Evolutionary conservation across 129 eudicot genomes (phyloP), one percentile per base, ranked within the genome.

Genomic region (Flaveria trinervia): DNA sequence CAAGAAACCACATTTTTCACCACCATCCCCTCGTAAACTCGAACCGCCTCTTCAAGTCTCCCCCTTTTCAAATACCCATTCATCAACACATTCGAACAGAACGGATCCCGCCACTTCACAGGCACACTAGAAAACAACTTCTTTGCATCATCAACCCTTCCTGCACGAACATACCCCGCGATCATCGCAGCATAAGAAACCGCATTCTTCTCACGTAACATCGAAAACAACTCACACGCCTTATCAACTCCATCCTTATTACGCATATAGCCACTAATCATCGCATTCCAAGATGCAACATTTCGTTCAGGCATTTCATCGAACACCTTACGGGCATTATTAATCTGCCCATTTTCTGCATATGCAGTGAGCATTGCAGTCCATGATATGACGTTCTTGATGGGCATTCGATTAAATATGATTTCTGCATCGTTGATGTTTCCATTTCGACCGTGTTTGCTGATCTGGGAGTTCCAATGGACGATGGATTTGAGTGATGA

Each of bases 221-320:
- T 43, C 1, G 51, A 15, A 80, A 92, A 92, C 84, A 89, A 67
- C n/a, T 72, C 73, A 77, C 72, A 25, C 3, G 87, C 93, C 10
- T 84, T 84, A 59, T 79, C 88, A 14, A 84, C 39, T 52, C 84
- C 89, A 49, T 65, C n/a, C 72, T 28, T 81, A 68, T 45, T 83
- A 22, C 82, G 84, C 52, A 65, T 52, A 75, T 88, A 88, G 30
- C 78, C 98, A 7, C 88, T 77, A 14, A 92, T 86, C 88, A 92
- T 89, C 0, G 96, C 96, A n/a, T 92, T 92, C 98, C 98, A 92
- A 13, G 98, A 86, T 9, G 85, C 92, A 26, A 92, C 79, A 50
- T 74, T 92, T 74, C 92, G 81, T 57, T 86, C 81, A 28, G 98
- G 96, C 94, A 92, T 92, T 83, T 88, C 88, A 52, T 92, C 92